Evolutionary conservation across 331 rosid genomes (phyloP).

Genomic region (Spiraea crenata): DNA sequence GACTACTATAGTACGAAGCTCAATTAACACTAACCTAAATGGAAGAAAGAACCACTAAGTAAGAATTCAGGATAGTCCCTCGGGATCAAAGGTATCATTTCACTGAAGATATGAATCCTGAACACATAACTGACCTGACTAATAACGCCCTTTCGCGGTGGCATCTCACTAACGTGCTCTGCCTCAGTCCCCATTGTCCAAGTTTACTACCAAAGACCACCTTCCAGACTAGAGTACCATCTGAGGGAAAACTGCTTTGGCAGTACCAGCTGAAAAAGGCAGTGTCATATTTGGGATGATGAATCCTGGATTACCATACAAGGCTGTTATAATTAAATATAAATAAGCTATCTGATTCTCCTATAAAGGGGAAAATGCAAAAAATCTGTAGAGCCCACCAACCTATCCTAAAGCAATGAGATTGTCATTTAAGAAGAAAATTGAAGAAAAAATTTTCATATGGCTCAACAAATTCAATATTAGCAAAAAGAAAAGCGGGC

Average conservation of each 20-base stretch:
- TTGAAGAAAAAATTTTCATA: too few species aligned
- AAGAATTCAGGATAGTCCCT: neutral
- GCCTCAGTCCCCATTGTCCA: constrained; percentile 5
- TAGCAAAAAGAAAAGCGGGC: too few species aligned
- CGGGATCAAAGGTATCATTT: neutral
- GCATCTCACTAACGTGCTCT: neutral
- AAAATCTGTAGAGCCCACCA: too few species aligned
- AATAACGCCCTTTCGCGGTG: neutral
- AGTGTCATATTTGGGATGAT: too few species aligned
- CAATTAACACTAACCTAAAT: neutral
- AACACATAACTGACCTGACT: neutral
- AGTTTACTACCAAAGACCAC: constrained; percentile 6
- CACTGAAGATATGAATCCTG: neutral
- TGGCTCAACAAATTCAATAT: too few species aligned
- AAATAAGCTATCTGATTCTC: too few species aligned
- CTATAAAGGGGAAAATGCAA: too few species aligned
- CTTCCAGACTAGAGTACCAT: constrained; percentile 16
- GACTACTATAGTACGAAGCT: neutral
- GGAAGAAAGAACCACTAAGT: constrained; percentile 2
- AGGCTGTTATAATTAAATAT: too few species aligned
- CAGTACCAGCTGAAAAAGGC: too few species aligned
- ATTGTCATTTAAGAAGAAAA: too few species aligned
- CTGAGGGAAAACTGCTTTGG: constrained; percentile 20
- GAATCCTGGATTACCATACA: too few species aligned
- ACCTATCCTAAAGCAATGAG: too few species aligned